Evolutionary conservation across 495 filamentous ascomycete species (phyloP), one percentile per base, ranked within the genome.

Genomic region (Hamigera avellanea): DNA sequence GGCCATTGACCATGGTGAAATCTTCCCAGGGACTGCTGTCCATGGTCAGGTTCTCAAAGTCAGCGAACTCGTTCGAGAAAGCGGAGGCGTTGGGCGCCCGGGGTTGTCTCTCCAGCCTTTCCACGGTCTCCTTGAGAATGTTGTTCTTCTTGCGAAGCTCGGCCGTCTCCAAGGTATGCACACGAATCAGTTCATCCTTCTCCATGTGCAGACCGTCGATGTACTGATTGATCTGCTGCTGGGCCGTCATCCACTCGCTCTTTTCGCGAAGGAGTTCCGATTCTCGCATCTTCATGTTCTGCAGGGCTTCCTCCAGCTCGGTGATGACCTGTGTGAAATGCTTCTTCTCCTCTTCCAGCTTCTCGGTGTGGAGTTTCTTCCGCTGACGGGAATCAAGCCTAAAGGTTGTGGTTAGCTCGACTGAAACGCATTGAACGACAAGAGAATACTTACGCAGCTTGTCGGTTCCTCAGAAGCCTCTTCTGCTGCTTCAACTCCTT

Each of bases 401-500:
- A 26, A 44, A 17, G 1, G 12, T n/a, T 17, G 8, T 34, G 29
- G 54, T 72, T 62, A 70, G 70, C 41, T 18, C 26, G 14, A 53
- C 49, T 32, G 9, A 15, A 33, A 31, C 30, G 29, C 35, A 28
- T 30, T 35, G 31, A 40, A 29, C 39, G 39, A 37, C 36, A 27
- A 19, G 32, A 31, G 18, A 13, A 33, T 8, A 80, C 85, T 69
- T 73, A 95, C 82, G 91, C 91, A 53, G 91, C 91, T 62, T 96
- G 88, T 46, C 91, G 74, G 60, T 99, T 99, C 48, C 93, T 74
- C 36, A 99, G 65, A 35, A 99, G 68, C 14, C 91, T 77, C 70
- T 99, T 99, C 59, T 95, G 93, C 50, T 95, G 87, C 75, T 96
- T 96, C 49, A 96, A 69, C 61, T 96, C 88, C 70, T 95, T 96